Evolutionary conservation across 2,329 filamentous ascomycete genomes (phyloP), one percentile per base, ranked within the genome.

Genomic region (Lachnum nothofagi): DNA sequence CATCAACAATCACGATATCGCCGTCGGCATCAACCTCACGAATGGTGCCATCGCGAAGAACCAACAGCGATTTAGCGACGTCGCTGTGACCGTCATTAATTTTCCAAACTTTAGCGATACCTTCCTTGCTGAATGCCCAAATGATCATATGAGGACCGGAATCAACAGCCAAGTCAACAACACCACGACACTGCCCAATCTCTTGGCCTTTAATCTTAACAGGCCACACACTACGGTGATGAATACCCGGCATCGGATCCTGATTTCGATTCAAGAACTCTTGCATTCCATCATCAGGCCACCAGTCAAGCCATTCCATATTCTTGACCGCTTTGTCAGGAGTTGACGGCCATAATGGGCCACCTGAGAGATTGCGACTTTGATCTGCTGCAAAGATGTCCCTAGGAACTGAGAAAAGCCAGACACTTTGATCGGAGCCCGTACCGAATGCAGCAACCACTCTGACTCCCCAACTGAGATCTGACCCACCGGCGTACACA

Each of bases 381-480:
- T 42, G 46, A 52, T 67, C 63, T 16, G 68, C 62, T 25, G 70
- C 67, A 52, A 80, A 77, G 2, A 76, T 63, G 61, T 85, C 80
- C 0, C 73, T 64, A 0, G 83, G 81, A 1, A 86, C 68, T 0
- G 73, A 81, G 62, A 82, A 86, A 2, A 85, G 67, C 44, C 82
- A 73, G 22, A 86, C 55, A 34, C 68, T 60, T 54, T 74, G 71
- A 39, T 62, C 55, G 14, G 51, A 57, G 2, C 56, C 62, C 27
- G 73, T 69, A 16, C 69, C 70, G 62, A 80, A 85, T 3, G 71
- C 76, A 22, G 76, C 82, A 5, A 78, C 75, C 16, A 86, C 67
- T 14, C 80, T 71, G 4, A 82, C 72, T 3, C 83, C 81, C 67
- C 75, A 75, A 3, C 67, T 67, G 7, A 80, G 66, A 55, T 85